A percentile compares a stretch with the other conserved stretches of the same genome.
Evolutionary conservation across 305 asterid species (phyloP).

Genomic region (Plantago coronopus): DNA sequence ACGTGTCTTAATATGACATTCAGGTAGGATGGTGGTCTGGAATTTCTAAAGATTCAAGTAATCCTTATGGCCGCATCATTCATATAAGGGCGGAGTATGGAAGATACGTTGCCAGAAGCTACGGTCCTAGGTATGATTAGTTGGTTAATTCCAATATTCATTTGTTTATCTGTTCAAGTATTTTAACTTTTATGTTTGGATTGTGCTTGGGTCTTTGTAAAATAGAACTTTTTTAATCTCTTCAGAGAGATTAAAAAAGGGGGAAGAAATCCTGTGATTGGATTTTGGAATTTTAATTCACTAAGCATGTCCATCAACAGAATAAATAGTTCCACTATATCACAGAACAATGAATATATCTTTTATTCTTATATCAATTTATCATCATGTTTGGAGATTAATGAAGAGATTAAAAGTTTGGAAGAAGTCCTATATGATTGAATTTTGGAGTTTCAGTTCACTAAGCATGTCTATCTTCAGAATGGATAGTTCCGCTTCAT

Average conservation of each 20-base stretch:
- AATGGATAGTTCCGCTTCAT: too few relatives aligned
- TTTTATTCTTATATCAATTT: not conserved
- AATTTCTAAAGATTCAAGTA: constrained; percentile 57
- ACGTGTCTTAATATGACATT: constrained; percentile 27
- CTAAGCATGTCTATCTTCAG: too few relatives aligned
- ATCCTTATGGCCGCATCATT: constrained; percentile 89
- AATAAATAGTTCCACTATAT: not conserved
- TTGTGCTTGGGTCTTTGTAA: constrained; percentile 1
- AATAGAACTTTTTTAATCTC: not conserved
- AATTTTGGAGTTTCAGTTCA: too few relatives aligned
- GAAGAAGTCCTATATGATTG: too few relatives aligned
- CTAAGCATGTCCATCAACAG: not conserved
- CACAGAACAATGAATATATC: not conserved
- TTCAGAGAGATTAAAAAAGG: not conserved
- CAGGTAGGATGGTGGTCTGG: constrained; percentile 99
- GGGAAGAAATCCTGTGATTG: not conserved
- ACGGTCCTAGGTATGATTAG: constrained; percentile 75
- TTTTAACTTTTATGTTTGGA: too few relatives aligned
- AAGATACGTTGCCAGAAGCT: constrained; percentile 82
- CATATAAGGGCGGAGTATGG: constrained; percentile 87
- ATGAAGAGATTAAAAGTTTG: too few relatives aligned
- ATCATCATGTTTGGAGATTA: too few relatives aligned
- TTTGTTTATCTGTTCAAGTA: constrained; percentile 17
- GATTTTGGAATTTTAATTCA: too few relatives aligned
- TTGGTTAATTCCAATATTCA: constrained; percentile 11